phyloP scores from a whole-genome alignment of 495 filamentous ascomycete species.

The Penicillium cataractarum region DNA sequence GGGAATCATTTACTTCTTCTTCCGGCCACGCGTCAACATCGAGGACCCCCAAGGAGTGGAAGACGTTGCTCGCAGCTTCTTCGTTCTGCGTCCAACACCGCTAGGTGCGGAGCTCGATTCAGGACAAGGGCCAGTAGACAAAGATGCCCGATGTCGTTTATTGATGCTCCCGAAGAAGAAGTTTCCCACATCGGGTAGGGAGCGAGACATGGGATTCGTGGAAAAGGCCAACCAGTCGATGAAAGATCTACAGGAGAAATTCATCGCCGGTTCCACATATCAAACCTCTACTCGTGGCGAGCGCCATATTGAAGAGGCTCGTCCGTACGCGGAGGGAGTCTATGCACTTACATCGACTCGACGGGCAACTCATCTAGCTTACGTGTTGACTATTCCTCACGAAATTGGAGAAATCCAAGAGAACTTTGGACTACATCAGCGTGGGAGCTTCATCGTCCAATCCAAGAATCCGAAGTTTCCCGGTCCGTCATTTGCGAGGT shows the following conservation, averaged over 20 bases:
- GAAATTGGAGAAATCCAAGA: constrained; percentile 73
- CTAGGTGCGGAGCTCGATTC: constrained; percentile 66
- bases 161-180: constrained; percentile 86
- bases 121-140: constrained; percentile 59
- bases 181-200: constrained; percentile 69
- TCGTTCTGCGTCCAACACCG: constrained; percentile 78
- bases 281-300: constrained; percentile 75
- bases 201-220: constrained; percentile 82
- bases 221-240: constrained; percentile 73
- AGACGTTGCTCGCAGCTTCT: constrained; percentile 80
- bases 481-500: constrained; percentile 61
- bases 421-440: constrained; percentile 70
- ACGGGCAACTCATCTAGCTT: constrained; percentile 74
- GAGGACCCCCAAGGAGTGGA: constrained; percentile 68
- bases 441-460: constrained; percentile 78
- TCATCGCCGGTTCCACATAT: constrained; percentile 69
- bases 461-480: constrained; percentile 78
- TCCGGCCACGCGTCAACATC: constrained; percentile 73
- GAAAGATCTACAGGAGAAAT: constrained; percentile 70
- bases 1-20: constrained; percentile 94
- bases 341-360: constrained; percentile 80
- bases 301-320: constrained; percentile 70
- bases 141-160: constrained; percentile 67
- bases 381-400: constrained; percentile 78
- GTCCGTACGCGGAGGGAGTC: constrained; percentile 80